These are phyloP conservation scores for Apiotrichum gamsii DNA, from an alignment of 1,284 basidiomycete species.

Conservation along the genomic window DNA sequence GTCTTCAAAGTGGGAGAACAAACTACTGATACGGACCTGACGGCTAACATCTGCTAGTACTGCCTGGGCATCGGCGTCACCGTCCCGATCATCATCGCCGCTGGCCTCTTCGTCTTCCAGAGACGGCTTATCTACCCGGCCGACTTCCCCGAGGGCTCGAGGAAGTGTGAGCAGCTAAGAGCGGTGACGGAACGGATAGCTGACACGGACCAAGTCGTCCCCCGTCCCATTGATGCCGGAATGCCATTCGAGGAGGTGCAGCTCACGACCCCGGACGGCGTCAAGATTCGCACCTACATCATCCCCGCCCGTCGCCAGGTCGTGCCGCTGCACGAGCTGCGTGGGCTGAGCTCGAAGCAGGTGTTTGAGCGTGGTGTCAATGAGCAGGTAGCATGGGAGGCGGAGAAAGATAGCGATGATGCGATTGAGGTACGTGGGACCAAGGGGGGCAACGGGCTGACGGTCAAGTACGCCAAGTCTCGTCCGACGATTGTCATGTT, in stretches of 20 bases:
- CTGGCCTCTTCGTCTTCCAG: constrained; percentile 75
- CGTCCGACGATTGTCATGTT: constrained; percentile 83
- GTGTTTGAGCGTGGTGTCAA: constrained; percentile 19
- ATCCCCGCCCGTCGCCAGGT: constrained; percentile 47
- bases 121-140: constrained; percentile 83
- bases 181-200: background rate
- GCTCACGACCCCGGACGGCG: constrained; percentile 58
- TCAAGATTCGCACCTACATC: constrained; percentile 59
- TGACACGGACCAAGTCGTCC: constrained; percentile 58
- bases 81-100: constrained; percentile 49
- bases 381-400: constrained; percentile 27
- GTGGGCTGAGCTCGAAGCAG: constrained; percentile 19
- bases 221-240: constrained; percentile 61
- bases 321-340: constrained; percentile 21
- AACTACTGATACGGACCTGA: no score
- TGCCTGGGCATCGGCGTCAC: constrained; percentile 26
- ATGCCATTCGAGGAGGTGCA: constrained; percentile 66
- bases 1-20: no score
- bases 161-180: constrained; percentile 57
- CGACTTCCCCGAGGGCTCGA: constrained; percentile 75
- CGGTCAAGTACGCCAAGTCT: constrained; percentile 56
- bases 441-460: background rate
- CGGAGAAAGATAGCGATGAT: constrained; percentile 30
- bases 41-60: constrained; percentile 26
- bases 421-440: constrained; percentile 22